Evolutionary conservation across 148 eudicot genomes (phyloP).

Genomic region (Beta vulgaris): DNA sequence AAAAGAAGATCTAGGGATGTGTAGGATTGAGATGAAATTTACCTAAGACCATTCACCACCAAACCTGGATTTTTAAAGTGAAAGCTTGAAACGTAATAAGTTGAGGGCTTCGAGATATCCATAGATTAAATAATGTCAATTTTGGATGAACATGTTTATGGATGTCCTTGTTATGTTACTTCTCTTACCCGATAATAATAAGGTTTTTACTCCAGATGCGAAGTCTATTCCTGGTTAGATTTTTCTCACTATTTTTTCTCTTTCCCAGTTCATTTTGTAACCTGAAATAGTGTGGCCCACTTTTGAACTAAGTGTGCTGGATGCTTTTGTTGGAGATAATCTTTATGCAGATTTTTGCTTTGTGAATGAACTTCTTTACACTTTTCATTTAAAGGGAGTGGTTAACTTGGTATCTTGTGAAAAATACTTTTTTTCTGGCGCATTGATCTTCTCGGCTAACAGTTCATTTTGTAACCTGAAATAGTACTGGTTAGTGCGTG

Average conservation of each 20-base stretch:
- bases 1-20: background rate
- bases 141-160: background rate
- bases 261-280: background rate
- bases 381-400: background rate
- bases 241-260: background rate
- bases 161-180: background rate
- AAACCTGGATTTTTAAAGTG: background rate
- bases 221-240: conserved; percentile 81
- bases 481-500: too few relatives aligned
- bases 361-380: background rate
- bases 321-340: conserved; percentile 2
- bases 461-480: too few relatives aligned
- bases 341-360: background rate
- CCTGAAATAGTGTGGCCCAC: background rate
- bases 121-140: background rate
- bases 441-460: background rate
- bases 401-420: conserved; percentile 4
- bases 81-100: background rate
- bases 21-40: background rate
- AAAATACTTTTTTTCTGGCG: background rate
- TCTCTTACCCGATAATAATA: background rate
- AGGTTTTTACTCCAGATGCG: conserved; percentile 30
- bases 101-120: background rate
- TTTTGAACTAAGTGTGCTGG: background rate
- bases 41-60: background rate